These are phyloP conservation scores for Massarina eburnea DNA, from an alignment of 2,329 filamentous ascomycete genomes.

Conservation along the genomic window DNA sequence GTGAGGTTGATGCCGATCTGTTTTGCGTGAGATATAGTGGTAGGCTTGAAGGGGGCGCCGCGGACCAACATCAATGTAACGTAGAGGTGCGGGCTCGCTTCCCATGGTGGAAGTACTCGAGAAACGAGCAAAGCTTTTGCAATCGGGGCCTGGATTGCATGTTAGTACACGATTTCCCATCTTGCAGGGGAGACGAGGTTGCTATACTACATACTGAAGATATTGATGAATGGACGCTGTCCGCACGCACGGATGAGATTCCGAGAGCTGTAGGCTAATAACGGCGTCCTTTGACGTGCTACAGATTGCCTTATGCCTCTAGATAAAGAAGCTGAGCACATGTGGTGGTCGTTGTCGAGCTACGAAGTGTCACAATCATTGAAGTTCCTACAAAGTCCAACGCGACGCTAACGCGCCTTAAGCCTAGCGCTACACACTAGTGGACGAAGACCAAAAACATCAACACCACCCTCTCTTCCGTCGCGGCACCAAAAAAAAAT, in stretches of 20 bases:
- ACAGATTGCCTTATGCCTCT: background rate
- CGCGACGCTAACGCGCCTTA: no score
- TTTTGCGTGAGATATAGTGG: conserved; percentile 11
- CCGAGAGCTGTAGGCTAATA: background rate
- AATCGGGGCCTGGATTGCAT: no score
- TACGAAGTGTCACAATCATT: background rate
- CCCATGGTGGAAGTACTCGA: conserved; percentile 8
- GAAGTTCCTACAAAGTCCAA: background rate
- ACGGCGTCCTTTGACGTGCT: background rate
- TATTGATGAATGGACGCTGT: background rate
- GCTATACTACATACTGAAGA: background rate
- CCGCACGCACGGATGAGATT: background rate
- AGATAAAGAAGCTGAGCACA: conserved; percentile 5
- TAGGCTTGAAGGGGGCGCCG: conserved; percentile 12
- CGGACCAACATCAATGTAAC: conserved; percentile 49
- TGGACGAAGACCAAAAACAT: no score
- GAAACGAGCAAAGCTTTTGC: background rate
- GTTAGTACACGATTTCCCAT: no score
- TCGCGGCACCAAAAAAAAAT: no score
- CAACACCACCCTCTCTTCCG: no score
- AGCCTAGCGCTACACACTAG: no score
- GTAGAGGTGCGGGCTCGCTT: conserved; percentile 17
- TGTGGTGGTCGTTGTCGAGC: conserved; percentile 7
- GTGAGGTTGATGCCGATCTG: conserved; percentile 93
- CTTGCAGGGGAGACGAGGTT: background rate